These are phyloP conservation scores for Sarocladium oryzae DNA, from an alignment of 2,329 filamentous ascomycete species.

Conservation along the genomic window DNA sequence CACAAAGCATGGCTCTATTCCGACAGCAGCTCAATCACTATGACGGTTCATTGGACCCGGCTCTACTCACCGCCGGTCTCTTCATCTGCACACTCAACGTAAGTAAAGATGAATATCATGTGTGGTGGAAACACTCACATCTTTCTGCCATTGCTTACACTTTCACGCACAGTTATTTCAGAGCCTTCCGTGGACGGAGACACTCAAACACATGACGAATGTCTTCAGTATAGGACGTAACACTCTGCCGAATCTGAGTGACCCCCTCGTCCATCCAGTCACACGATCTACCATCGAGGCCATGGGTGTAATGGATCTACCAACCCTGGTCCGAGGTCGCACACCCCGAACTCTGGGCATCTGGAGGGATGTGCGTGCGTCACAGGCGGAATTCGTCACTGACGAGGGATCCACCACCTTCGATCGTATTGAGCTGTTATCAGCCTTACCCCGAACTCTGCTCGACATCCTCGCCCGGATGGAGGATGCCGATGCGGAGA, in stretches of 20 bases:
- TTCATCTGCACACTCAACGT: conserved; percentile 1
- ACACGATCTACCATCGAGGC: conserved; percentile 12
- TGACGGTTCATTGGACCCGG: not conserved
- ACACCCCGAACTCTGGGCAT: conserved; percentile 12
- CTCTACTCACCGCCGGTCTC: not conserved
- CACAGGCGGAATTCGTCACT: not conserved
- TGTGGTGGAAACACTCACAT: no score
- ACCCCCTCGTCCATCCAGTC: not conserved
- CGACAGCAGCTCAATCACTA: not conserved
- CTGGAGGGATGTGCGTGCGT: conserved; percentile 9
- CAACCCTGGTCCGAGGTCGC: conserved; percentile 12
- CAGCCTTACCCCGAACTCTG: conserved; percentile 20
- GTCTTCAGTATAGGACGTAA: not conserved
- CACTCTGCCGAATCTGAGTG: not conserved
- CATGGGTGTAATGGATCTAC: conserved; percentile 15
- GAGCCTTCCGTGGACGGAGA: not conserved
- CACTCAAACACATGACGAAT: not conserved
- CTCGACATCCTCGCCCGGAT: conserved; percentile 20
- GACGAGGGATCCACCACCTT: conserved; percentile 6
- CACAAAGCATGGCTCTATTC: not conserved
- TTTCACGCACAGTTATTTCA: not conserved
- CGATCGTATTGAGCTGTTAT: conserved; percentile 18
- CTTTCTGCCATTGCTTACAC: no score
- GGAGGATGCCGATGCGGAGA: conserved; percentile 13
- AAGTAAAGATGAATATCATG: not conserved